A percentile compares a stretch with the other conserved stretches of the same genome.
Conservation (phyloP, 371 early-diverging fungal species). For the Rhizopus arrhizus region DNA sequence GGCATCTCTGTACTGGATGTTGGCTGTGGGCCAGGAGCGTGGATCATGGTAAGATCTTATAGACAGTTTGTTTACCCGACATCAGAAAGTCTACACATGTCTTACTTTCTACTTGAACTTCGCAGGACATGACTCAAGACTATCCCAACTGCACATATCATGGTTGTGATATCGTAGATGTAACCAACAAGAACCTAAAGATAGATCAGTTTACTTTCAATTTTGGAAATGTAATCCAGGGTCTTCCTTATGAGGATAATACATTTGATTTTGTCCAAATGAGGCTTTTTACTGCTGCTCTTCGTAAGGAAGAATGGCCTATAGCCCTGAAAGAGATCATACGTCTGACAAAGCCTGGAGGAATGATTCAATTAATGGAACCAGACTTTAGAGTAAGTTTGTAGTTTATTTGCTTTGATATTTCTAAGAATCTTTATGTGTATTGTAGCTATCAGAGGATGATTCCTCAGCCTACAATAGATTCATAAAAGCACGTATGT, state of each 20-base stretch:
- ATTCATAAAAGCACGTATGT: too few relatives aligned
- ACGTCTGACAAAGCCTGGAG: conserved; percentile 26
- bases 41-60: conserved; percentile 21
- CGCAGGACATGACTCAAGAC: conserved; percentile 33
- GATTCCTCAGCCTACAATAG: too few relatives aligned
- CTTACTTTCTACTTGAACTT: not conserved
- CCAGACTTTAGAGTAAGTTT: conserved; percentile 20
- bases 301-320: conserved; percentile 31
- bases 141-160: conserved; percentile 45
- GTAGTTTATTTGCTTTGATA: too few relatives aligned
- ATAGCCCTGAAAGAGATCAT: conserved; percentile 22
- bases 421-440: too few relatives aligned
- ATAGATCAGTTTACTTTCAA: conserved; percentile 15
- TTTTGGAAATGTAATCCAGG: conserved; percentile 37
- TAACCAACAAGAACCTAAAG: conserved; percentile 34
- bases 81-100: not conserved
- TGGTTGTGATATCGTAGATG: conserved; percentile 39
- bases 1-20: conserved; percentile 39
- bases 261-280: conserved; percentile 33
- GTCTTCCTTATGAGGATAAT: conserved; percentile 32
- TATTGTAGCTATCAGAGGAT: too few relatives aligned
- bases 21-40: conserved; percentile 47
- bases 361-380: conserved; percentile 45
- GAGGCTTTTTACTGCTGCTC: conserved; percentile 25
- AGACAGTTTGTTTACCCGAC: not conserved